Evolutionary conservation across 345 rosid genomes (phyloP), one percentile per base, ranked within the genome.

Genomic region (Ceriops tagal): DNA sequence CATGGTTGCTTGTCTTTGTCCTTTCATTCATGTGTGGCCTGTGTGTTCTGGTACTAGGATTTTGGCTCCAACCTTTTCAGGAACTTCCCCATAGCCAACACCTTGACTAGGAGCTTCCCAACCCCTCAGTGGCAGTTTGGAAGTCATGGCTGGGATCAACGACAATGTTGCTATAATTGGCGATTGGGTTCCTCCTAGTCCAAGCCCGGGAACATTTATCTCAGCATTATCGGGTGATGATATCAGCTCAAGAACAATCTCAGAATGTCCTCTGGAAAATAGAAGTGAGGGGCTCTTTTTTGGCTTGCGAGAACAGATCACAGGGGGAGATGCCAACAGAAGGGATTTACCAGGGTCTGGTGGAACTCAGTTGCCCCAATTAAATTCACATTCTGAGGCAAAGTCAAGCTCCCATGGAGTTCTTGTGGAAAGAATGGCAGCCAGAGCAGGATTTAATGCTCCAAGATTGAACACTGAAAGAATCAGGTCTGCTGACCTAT

Each of bases 171-270:
- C 89, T 65, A 76, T 91, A 57, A 93, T 85, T 72, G 93, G 92
- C 53, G 97, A 91, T 53, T 89, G 98, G 97, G 80, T 85, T 53
- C 92, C 91, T 65, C 89, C 91, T 37, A 82, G 83, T 78, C 89
- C 85, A 21, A 86, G 87, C 68, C 89, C 91, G n/a, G 78, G 83
- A 57, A 58, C 89, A 0, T 82, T 84, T 73, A 87, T 86, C 65
- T 71, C 92, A 0, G 78, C 87, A 3, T 72, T 83, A 67, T 62
- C 82, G 56, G 84, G 84, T 65, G 89, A 84, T 56, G 85, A 82
- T 47, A 71, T 74, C 56, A 74, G 77, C 78, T 81, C 84, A 32
- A 85, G 72, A 76, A 71, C 77, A 59, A 71, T 59, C 26, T 68
- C 79, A 1, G 87, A 87, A 65, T 64, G 81, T 68, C 64, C 53